These are phyloP conservation scores for Termitomyces titanicus DNA, from an alignment of 768 basidiomycete species.

Conservation along the genomic window DNA sequence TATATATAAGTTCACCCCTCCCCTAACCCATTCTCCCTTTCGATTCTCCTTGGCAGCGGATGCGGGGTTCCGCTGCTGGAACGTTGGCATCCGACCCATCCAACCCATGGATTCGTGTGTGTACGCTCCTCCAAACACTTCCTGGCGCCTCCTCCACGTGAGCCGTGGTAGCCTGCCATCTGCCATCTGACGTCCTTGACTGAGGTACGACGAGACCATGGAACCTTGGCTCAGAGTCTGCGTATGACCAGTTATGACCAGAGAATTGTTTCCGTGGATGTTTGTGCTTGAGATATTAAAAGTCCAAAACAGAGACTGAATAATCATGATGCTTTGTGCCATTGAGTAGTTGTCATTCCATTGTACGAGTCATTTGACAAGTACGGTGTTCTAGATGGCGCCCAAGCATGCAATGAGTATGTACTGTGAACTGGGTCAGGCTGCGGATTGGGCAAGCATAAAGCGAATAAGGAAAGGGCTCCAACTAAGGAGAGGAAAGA, in stretches of 20 bases:
- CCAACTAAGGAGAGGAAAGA: neutral
- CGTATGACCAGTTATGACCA: no score
- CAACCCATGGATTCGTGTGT: neutral
- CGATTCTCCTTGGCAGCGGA: neutral
- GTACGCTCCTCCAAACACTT: neutral
- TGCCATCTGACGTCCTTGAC: neutral
- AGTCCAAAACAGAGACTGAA: no score
- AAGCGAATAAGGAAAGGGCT: neutral
- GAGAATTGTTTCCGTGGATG: neutral
- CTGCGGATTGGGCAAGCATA: neutral
- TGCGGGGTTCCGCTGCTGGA: conserved; percentile 1
- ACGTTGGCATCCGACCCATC: neutral
- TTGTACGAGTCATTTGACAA: neutral
- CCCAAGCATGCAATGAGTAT: neutral
- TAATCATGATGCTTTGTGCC: no score
- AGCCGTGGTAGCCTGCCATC: neutral
- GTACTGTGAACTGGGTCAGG: neutral
- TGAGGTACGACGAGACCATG: no score
- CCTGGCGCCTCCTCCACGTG: neutral
- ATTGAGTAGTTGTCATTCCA: neutral
- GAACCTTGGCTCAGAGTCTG: neutral
- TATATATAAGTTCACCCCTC: no score
- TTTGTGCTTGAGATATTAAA: neutral
- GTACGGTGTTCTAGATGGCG: neutral
- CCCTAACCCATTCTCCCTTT: no score